Base-by-base conservation (phyloP, 495 filamentous ascomycete genomes). In the Xylaria curta region DNA sequence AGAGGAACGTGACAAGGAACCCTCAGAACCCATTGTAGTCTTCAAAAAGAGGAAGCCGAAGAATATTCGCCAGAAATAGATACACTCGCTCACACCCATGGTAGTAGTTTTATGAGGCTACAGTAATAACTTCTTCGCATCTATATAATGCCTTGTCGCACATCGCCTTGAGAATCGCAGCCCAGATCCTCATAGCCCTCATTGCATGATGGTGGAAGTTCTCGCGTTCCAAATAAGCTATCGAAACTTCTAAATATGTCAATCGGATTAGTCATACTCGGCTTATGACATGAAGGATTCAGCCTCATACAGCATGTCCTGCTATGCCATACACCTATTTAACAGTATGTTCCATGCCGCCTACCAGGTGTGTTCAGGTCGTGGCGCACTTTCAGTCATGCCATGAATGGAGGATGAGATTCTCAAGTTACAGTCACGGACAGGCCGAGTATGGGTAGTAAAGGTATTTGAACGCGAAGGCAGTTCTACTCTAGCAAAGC, bases 21-120 rank as follows among this genome's bases (percentile, higher is more conserved):
- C 49, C 12, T 46, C 42, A 59, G 28, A 69, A 65, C 69, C 81
- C 1, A 73, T 76, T 0, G 85, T 95, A 24, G 82, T 96, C 15
- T 98, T 98, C 84, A 98, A 97, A 82, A 97, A 97, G 82, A 89
- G 95, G 73, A 97, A 96, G 78, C 86, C 91, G 1, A 97, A 94
- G 79, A 88, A 89, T 42, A 88, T 92, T 74, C 86, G 89, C 47
- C 88, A 90, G 59, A 84, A 82, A 75, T 86, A 66, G 44, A 53
- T 62, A n/a, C 21, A 31, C 62, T 49, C 28, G 33, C 59, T 24
- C 38, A 26, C 28, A 46, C 68, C 28, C 15, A 0, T 31, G 46
- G 28, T 13, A 26, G 7, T 21, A 26, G 10, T 8, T 21, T 5
- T n/a, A 42, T 54, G 15, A 51, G 12, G 28, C 28, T 53, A 15